These are phyloP conservation scores for Lathyrus tuberosus DNA, from an alignment of 306 rosid species.

Conservation along the genomic window DNA sequence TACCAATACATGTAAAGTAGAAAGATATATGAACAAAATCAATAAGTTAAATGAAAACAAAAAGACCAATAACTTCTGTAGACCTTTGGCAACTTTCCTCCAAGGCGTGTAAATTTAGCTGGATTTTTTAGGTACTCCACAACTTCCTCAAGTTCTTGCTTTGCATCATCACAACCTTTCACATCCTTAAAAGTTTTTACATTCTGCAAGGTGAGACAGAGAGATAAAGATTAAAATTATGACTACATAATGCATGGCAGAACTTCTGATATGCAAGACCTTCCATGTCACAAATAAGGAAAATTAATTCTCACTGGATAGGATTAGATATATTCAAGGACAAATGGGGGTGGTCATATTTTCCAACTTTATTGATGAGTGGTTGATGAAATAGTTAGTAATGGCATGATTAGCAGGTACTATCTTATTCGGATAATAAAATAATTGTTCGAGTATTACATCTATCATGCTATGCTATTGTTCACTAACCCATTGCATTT, in stretches of 20 bases:
- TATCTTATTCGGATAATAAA: conserved; percentile 14
- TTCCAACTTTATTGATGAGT: neutral
- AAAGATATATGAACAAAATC: conserved; percentile 35
- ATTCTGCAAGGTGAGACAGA: conserved; percentile 57
- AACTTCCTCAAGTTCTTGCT: conserved; percentile 98
- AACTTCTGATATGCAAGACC: conserved; percentile 23
- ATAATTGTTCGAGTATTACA: neutral
- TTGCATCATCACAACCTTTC: conserved; percentile 99
- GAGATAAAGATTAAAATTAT: conserved; percentile 13
- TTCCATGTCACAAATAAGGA: conserved; percentile 26
- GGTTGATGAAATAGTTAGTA: conserved; percentile 13
- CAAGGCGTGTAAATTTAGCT: conserved; percentile 93
- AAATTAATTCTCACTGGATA: conserved; percentile 27
- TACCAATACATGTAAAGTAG: conserved; percentile 10
- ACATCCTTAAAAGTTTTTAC: conserved; percentile 99
- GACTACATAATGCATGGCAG: neutral
- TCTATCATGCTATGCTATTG: neutral
- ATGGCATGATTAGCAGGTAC: neutral
- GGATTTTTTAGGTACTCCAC: conserved; percentile 97
- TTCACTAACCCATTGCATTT: conserved; percentile 13
- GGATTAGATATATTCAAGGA: conserved; percentile 25
- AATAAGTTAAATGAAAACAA: conserved; percentile 13
- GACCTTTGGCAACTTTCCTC: conserved; percentile 99
- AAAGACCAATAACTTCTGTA: conserved; percentile 35
- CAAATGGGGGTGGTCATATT: neutral